Evolutionary conservation across 2,329 filamentous ascomycete species (phyloP).

Genomic region (Penicillium digitatum): DNA sequence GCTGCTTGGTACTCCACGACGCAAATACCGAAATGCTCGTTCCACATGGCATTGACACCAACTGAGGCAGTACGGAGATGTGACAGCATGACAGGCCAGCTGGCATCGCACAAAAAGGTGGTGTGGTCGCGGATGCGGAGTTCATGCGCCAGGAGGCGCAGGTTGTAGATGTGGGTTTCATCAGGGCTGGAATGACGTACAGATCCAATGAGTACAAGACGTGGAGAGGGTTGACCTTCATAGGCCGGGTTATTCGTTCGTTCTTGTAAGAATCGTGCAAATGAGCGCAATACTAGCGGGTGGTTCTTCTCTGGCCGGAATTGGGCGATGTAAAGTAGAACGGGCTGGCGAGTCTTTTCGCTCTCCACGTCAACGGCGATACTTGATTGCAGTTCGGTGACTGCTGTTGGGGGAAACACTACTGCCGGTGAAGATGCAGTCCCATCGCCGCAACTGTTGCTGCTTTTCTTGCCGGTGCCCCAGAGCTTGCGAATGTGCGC

Average conservation of each 20-base stretch:
- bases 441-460: slow-evolving; percentile 40
- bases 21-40: slow-evolving; percentile 97
- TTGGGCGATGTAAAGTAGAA: slow-evolving; percentile 89
- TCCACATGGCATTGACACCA: slow-evolving; percentile 98
- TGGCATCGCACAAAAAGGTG: slow-evolving; percentile 82
- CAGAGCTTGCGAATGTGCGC: slow-evolving; percentile 76
- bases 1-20: slow-evolving; percentile 98
- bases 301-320: slow-evolving; percentile 98
- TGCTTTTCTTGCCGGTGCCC: slow-evolving; percentile 52
- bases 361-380: slow-evolving; percentile 67
- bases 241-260: slow-evolving; percentile 49
- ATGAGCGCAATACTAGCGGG: slow-evolving; percentile 76
- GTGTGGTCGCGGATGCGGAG: slow-evolving; percentile 78
- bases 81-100: slow-evolving; percentile 79
- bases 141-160: slow-evolving; percentile 81
- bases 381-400: slow-evolving; percentile 72
- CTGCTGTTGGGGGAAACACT: slow-evolving; percentile 88
- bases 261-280: slow-evolving; percentile 67
- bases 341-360: slow-evolving; percentile 65
- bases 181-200: slow-evolving; percentile 66
- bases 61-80: slow-evolving; percentile 74
- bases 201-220: slow-evolving; percentile 80
- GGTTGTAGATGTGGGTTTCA: slow-evolving; percentile 68
- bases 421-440: slow-evolving; percentile 49
- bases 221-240: slow-evolving; percentile 46